Conservation (phyloP, 2,329 filamentous ascomycete species). For the Exophiala oligosperma region DNA sequence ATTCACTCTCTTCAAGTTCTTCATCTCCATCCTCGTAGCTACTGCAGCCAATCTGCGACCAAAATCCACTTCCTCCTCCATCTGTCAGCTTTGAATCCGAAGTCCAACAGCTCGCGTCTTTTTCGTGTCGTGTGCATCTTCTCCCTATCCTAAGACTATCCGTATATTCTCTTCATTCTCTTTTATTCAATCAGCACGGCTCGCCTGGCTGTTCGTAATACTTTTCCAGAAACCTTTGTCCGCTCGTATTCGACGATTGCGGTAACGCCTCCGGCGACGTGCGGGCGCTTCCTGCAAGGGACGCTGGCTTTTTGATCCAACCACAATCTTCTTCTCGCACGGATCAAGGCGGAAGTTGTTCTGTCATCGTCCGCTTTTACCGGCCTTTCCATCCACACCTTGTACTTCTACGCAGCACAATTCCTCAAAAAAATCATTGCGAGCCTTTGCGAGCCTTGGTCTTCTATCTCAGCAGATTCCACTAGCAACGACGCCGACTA, state of each 20-base stretch:
- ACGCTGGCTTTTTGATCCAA: constrained; percentile 15
- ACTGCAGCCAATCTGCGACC: background rate
- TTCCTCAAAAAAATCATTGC: background rate
- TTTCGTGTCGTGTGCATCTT: constrained; percentile 11
- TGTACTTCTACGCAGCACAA: constrained; percentile 8
- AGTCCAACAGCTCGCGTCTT: constrained; percentile 5
- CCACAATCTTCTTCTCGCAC: constrained; percentile 10
- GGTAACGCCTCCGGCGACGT: constrained; percentile 10
- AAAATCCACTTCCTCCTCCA: background rate
- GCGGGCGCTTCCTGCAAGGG: constrained; percentile 25
- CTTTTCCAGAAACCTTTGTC: background rate
- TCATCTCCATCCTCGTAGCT: background rate
- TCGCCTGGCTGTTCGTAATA: too few species aligned
- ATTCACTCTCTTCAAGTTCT: background rate
- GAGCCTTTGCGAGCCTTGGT: background rate
- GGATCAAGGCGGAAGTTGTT: constrained; percentile 20
- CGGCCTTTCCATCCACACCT: constrained; percentile 5
- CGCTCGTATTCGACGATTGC: constrained; percentile 3
- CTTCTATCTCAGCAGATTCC: constrained; percentile 1
- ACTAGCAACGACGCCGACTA: background rate
- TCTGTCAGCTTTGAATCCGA: constrained; percentile 2
- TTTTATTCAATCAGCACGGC: too few species aligned
- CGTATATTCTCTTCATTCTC: constrained; percentile 1
- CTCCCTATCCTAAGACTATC: constrained; percentile 1
- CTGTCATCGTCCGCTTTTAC: constrained; percentile 6